Evolutionary conservation across 495 filamentous ascomycete genomes (phyloP), one percentile per base, ranked within the genome.

Genomic region (Amniculicola lignicola): DNA sequence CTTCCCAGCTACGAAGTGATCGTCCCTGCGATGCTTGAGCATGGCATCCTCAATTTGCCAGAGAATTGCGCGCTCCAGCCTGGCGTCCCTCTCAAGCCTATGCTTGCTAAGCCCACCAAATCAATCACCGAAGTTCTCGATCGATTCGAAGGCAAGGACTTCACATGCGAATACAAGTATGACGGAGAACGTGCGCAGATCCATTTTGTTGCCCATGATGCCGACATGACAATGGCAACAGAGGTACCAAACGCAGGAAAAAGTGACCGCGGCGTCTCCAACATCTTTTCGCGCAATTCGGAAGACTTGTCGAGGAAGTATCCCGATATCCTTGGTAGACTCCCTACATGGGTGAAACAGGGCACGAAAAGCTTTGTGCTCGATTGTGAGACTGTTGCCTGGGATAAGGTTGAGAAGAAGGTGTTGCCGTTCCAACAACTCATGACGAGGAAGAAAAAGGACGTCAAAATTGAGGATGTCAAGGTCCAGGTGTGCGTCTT

Each of bases 151-250:
- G 83, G 86, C 29, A 91, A 94, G 67, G 86, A 86, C 4, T 98
- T 97, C 61, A 97, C 93, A 14, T 98, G 94, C 73, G 93, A 98
- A 66, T 98, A 95, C 75, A 98, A 98, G 66, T 98, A 98, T 63
- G 93, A 98, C 62, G 93, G 93, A 23, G 93, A 98, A 70, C 77
- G 93, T 65, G 92, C 94, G 14, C 93, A 98, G 70, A 96, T 98
- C 39, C 93, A 98, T 68, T 98, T 90, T 56, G 90, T 98, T 31
- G 84, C 93, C 2, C 88, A 95, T 37, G 86, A 92, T 51, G 78
- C 87, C 7, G 74, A 78, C 2, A 72, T 86, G 12, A 77, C 89
- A 35, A 89, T 75, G 63, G 79, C 75, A 4, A 73, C 75, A 22
- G 57, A 74, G 21, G 72, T 73, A 23, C 76, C 80, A 22, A 70